Conservation (phyloP, 768 basidiomycete genomes). For the Lentinula boryana region DNA sequence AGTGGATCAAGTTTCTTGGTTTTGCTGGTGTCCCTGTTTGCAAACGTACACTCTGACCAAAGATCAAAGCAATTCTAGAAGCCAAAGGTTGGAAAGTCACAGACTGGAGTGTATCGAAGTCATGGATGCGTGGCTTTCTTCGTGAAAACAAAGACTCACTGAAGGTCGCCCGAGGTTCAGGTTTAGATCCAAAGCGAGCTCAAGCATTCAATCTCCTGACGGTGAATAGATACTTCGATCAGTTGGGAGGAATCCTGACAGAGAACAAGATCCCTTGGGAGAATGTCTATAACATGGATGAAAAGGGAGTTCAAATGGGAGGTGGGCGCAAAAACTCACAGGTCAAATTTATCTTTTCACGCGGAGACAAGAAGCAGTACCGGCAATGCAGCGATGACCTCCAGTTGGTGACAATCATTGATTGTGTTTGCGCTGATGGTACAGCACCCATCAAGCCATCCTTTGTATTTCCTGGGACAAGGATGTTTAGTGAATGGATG, state of each 20-base stretch:
- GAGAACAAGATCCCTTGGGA: slow-evolving; percentile 18
- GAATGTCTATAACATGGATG: slow-evolving; percentile 24
- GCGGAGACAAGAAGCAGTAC: slow-evolving; percentile 13
- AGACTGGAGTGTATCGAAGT: not conserved
- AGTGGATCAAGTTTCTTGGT: not conserved
- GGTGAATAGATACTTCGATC: slow-evolving; percentile 9
- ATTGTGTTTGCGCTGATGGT: slow-evolving; percentile 32
- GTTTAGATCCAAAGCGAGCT: slow-evolving; percentile 26
- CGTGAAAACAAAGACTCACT: not conserved
- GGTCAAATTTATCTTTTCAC: slow-evolving; percentile 18
- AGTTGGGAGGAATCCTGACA: slow-evolving; percentile 14
- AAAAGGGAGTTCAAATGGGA: slow-evolving; percentile 22
- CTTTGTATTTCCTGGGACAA: slow-evolving; percentile 29
- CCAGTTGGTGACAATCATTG: slow-evolving; percentile 35
- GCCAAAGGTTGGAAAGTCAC: not conserved
- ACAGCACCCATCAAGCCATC: slow-evolving; percentile 16
- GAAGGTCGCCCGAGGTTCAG: slow-evolving; percentile 1
- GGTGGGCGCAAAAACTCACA: slow-evolving; percentile 14
- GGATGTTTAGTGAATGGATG: slow-evolving; percentile 18
- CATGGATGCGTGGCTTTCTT: not conserved
- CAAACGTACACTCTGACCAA: not conserved
- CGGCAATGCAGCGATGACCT: slow-evolving; percentile 23
- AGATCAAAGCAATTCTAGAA: not conserved
- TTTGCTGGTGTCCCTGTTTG: not conserved
- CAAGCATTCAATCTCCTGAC: slow-evolving; percentile 23